A percentile compares a stretch with the other conserved stretches of the same genome.
These are phyloP conservation scores for Arthrocladium fulminans DNA, from an alignment of 2,329 filamentous ascomycete genomes.

Conservation along the genomic window DNA sequence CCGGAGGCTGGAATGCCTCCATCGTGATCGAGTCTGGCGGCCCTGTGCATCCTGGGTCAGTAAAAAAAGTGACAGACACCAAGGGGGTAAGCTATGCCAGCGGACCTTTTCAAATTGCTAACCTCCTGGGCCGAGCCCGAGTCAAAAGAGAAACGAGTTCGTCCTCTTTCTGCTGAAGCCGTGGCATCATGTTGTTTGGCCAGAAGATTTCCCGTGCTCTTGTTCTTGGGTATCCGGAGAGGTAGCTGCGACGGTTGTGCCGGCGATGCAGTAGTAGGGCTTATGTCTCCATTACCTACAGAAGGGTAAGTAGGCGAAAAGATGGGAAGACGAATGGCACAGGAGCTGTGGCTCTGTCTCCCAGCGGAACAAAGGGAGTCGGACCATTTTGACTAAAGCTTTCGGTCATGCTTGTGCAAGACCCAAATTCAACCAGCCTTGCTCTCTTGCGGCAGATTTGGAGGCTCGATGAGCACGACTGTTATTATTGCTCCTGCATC, in stretches of 20 bases:
- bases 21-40: conserved; percentile 75
- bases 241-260: conserved; percentile 6
- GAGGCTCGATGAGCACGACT: neutral
- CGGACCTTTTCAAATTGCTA: conserved; percentile 67
- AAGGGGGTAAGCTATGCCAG: conserved; percentile 3
- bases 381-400: conserved; percentile 1
- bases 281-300: conserved; percentile 2
- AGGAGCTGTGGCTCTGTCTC: neutral
- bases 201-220: conserved; percentile 42
- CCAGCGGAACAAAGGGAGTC: neutral
- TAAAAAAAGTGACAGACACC: neutral
- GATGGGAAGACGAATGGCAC: neutral
- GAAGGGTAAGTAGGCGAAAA: neutral
- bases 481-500: neutral
- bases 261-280: neutral
- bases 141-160: conserved; percentile 70
- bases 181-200: conserved; percentile 33
- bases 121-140: conserved; percentile 56
- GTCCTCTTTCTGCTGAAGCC: conserved; percentile 50
- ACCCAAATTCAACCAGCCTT: neutral
- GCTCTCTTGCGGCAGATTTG: neutral
- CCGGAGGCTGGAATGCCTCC: conserved; percentile 78
- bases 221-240: conserved; percentile 37
- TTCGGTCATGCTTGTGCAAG: conserved; percentile 3
- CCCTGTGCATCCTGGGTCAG: neutral